phyloP scores from a whole-genome alignment of 495 filamentous ascomycete genomes.

The Sphaerosporella brunnea region DNA sequence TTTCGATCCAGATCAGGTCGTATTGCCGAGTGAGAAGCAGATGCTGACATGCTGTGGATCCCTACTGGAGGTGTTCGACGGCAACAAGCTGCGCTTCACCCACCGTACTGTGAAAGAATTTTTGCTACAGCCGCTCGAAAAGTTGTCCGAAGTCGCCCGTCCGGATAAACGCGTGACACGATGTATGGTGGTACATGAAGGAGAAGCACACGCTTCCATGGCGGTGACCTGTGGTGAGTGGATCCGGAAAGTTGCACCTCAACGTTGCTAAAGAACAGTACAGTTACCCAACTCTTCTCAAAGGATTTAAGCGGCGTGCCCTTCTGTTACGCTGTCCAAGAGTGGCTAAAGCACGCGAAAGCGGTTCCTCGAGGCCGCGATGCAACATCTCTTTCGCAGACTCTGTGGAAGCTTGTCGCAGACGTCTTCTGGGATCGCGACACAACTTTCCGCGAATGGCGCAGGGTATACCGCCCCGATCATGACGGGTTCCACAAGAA shows the following conservation, averaged over 20 bases:
- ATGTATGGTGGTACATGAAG: background rate
- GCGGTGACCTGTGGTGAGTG: constrained; percentile 1
- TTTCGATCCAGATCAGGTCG: constrained; percentile 5
- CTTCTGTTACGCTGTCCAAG: background rate
- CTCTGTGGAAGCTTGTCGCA: constrained; percentile 1
- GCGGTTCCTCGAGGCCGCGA: background rate
- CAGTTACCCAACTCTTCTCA: constrained; percentile 3
- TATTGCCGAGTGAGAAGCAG: constrained; percentile 1
- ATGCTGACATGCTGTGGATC: constrained; percentile 3
- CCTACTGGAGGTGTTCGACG: constrained; percentile 3
- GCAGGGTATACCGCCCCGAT: no score
- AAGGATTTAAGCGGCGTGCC: background rate
- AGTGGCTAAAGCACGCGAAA: background rate
- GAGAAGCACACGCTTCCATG: background rate
- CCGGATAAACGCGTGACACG: background rate
- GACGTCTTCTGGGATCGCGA: background rate
- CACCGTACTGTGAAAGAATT: constrained; percentile 11
- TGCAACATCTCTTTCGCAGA: background rate
- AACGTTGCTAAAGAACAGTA: no score
- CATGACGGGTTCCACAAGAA: background rate
- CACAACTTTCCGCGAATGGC: background rate
- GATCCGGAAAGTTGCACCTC: background rate
- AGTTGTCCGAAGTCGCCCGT: background rate
- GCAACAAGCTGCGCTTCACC: constrained; percentile 7
- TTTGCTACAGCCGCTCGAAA: constrained; percentile 4